Evolutionary conservation across 306 rosid species (phyloP).

Genomic region (Cucumis cinereus): DNA sequence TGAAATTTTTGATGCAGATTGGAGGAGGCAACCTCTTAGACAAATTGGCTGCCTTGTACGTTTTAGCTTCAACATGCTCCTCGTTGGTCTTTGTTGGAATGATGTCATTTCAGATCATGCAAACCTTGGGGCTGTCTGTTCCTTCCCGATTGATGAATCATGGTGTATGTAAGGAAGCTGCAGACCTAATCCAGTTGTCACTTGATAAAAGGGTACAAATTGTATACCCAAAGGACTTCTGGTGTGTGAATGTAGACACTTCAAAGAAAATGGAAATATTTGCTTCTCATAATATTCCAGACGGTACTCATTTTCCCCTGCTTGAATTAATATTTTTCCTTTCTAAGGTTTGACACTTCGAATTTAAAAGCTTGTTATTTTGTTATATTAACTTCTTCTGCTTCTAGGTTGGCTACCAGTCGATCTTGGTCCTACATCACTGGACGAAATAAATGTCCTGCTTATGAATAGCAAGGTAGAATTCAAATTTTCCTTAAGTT

Average conservation of each 20-base stretch:
- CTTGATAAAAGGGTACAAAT: slow-evolving; percentile 35
- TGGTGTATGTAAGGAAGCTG: slow-evolving; percentile 36
- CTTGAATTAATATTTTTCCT: background rate
- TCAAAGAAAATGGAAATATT: slow-evolving; percentile 37
- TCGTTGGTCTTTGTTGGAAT: slow-evolving; percentile 70
- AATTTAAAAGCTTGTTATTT: background rate
- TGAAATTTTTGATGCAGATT: slow-evolving; percentile 35
- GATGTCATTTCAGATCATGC: slow-evolving; percentile 90
- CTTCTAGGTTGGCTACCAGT: slow-evolving; percentile 67
- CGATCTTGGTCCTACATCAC: slow-evolving; percentile 70
- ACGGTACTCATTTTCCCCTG: slow-evolving; percentile 34
- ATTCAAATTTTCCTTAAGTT: background rate
- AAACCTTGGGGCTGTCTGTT: slow-evolving; percentile 49
- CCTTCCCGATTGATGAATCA: slow-evolving; percentile 41
- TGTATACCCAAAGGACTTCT: slow-evolving; percentile 68
- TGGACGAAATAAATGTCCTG: slow-evolving; percentile 43
- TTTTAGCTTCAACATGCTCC: slow-evolving; percentile 63
- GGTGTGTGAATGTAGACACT: slow-evolving; percentile 45
- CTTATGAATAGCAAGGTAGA: slow-evolving; percentile 58
- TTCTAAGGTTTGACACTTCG: background rate
- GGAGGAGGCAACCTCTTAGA: slow-evolving; percentile 60
- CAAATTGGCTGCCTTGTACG: slow-evolving; percentile 60
- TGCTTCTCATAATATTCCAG: slow-evolving; percentile 41
- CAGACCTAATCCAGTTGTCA: slow-evolving; percentile 39
- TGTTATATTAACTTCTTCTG: slow-evolving; percentile 1